A percentile compares a stretch with the other conserved stretches of the same genome.
Evolutionary conservation across 1,139 yeast genomes (phyloP).

Genomic region (Yamadazyma mexicana): DNA sequence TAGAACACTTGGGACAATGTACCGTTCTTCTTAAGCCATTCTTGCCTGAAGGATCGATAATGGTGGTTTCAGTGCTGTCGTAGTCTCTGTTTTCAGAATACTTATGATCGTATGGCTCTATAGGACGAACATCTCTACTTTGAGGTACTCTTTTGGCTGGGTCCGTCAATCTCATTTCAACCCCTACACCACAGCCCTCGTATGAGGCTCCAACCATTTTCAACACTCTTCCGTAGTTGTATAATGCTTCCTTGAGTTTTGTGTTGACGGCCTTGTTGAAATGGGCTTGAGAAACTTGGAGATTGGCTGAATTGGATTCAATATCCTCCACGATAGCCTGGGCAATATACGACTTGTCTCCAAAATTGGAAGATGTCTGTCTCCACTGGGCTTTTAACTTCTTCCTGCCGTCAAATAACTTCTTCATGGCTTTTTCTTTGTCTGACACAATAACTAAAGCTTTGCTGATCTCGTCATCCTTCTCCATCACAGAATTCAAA

Average conservation of each 20-base stretch:
- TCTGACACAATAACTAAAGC: constrained; percentile 48
- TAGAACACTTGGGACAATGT: constrained; percentile 9
- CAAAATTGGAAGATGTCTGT: constrained; percentile 44
- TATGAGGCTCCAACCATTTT: constrained; percentile 31
- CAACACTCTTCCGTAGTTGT: constrained; percentile 41
- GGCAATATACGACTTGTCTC: constrained; percentile 39
- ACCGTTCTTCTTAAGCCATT: not conserved
- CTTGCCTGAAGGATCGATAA: not conserved
- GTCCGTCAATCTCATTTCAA: not conserved
- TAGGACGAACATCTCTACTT: not conserved
- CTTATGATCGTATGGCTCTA: not conserved
- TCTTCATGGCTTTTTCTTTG: constrained; percentile 49
- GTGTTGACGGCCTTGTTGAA: constrained; percentile 45
- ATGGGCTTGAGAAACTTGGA: constrained; percentile 53
- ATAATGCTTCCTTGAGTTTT: constrained; percentile 44
- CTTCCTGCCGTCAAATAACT: constrained; percentile 32
- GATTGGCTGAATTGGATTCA: constrained; percentile 49
- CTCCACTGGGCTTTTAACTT: constrained; percentile 34
- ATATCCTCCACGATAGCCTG: constrained; percentile 44
- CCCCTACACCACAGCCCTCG: constrained; percentile 13
- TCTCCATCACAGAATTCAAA: constrained; percentile 1
- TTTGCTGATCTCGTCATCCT: constrained; percentile 18
- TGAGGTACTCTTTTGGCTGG: not conserved
- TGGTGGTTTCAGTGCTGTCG: not conserved
- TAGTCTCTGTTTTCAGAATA: not conserved